Percentiles rank a stretch among this genome's conserved stretches.
These are phyloP conservation scores for Cercospora sesami DNA, from an alignment of 2,329 filamentous ascomycete genomes.

Conservation along the genomic window DNA sequence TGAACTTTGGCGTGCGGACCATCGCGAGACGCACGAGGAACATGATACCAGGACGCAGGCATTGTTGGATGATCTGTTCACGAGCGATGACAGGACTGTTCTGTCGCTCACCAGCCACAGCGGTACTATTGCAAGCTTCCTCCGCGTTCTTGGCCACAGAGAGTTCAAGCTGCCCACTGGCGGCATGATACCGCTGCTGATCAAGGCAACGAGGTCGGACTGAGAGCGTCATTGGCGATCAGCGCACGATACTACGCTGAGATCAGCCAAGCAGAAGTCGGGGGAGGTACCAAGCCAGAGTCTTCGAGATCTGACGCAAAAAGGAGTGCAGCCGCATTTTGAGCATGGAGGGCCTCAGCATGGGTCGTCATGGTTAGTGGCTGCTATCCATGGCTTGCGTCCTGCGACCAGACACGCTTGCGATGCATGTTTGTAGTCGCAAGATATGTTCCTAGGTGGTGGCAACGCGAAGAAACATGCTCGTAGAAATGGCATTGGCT, in stretches of 20 bases:
- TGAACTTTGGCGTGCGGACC: slow-evolving; percentile 46
- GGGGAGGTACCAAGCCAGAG: neutral
- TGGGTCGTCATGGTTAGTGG: neutral
- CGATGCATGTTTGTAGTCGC: neutral
- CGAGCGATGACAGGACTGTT: slow-evolving; percentile 48
- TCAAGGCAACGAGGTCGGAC: slow-evolving; percentile 41
- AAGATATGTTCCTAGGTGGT: neutral
- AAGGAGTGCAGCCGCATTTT: neutral
- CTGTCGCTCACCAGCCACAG: slow-evolving; percentile 61
- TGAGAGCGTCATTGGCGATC: neutral
- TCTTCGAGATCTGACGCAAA: neutral
- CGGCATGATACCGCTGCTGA: slow-evolving; percentile 53
- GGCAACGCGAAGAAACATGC: neutral
- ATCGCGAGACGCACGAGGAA: slow-evolving; percentile 29
- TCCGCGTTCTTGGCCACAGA: slow-evolving; percentile 50
- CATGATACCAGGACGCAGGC: slow-evolving; percentile 25
- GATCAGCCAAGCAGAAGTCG: neutral
- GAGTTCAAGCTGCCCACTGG: slow-evolving; percentile 52
- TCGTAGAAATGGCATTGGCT: neutral
- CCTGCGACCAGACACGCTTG: neutral
- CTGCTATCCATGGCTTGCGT: neutral
- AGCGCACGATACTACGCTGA: neutral
- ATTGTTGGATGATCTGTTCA: slow-evolving; percentile 57
- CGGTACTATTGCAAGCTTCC: slow-evolving; percentile 57
- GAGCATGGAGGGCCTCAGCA: neutral